A percentile compares a stretch with the other conserved stretches of the same genome.
Evolutionary conservation across 176 grass and related monocot species (phyloP).

Genomic region (Hsuehochloa calcarea): DNA sequence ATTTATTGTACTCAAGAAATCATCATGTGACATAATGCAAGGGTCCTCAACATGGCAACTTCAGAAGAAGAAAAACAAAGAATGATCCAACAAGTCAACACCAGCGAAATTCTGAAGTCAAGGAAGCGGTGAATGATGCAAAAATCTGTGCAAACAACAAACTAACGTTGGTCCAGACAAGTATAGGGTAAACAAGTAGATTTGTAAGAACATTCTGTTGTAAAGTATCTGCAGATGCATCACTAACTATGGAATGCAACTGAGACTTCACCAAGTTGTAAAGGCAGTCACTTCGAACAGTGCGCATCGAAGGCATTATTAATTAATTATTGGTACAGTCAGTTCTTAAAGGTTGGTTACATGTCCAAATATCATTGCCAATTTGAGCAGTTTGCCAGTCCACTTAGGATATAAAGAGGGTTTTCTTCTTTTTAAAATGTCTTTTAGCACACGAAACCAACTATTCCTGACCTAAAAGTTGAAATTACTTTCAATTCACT

Average conservation of each 20-base stretch:
- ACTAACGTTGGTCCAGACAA: background rate
- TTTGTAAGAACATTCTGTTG: background rate
- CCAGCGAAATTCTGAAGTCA: background rate
- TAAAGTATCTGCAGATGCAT: background rate
- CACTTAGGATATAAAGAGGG: background rate
- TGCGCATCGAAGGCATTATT: background rate
- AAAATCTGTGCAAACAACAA: background rate
- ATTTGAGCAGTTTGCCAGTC: background rate
- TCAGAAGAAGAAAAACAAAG: background rate
- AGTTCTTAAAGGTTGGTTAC: background rate
- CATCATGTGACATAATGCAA: background rate
- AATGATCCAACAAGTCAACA: background rate
- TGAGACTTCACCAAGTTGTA: background rate
- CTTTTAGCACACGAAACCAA: background rate
- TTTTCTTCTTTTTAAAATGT: background rate
- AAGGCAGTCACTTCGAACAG: background rate
- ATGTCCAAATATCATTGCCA: background rate
- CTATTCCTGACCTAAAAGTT: background rate
- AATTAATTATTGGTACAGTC: background rate
- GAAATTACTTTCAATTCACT: background rate
- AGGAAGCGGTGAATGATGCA: background rate
- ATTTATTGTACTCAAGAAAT: constrained; percentile 23
- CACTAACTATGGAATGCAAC: background rate
- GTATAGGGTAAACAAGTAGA: background rate
- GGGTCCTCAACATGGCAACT: background rate